These are phyloP conservation scores for Trebouxiophyceae sp. DNA, from an alignment of 163 green algal genomes.

Conservation along the genomic window DNA sequence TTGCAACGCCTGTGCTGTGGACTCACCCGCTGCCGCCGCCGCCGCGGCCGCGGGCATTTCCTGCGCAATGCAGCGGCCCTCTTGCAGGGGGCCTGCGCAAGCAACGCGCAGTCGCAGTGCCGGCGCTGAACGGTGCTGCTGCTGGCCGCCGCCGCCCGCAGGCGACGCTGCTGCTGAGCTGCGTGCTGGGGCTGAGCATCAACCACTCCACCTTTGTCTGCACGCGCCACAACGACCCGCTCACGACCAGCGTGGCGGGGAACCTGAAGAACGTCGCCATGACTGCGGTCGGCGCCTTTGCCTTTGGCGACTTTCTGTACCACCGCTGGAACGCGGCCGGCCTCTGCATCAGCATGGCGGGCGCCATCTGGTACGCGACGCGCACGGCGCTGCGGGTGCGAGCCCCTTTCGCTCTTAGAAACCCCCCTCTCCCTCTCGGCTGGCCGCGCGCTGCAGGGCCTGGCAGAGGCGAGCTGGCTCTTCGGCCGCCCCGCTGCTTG, in stretches of 20 bases:
- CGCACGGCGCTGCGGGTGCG: constrained; percentile 42
- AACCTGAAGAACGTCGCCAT: constrained; percentile 69
- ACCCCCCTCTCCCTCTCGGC: neutral
- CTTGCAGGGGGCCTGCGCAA: too few relatives aligned
- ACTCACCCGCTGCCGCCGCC: too few relatives aligned
- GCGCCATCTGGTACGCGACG: constrained; percentile 57
- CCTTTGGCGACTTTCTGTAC: constrained; percentile 68
- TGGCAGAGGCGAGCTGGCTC: neutral
- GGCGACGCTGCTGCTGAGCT: constrained; percentile 31
- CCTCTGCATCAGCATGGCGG: constrained; percentile 47
- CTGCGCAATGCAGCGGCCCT: too few relatives aligned
- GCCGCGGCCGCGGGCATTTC: too few relatives aligned
- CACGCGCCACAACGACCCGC: constrained; percentile 62
- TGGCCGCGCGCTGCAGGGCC: neutral
- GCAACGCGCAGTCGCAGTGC: too few relatives aligned
- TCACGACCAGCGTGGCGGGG: constrained; percentile 59
- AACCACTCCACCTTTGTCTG: constrained; percentile 70
- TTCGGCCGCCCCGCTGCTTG: neutral
- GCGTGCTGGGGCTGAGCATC: constrained; percentile 52
- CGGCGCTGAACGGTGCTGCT: too few relatives aligned
- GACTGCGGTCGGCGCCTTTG: constrained; percentile 54
- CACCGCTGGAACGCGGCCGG: constrained; percentile 40
- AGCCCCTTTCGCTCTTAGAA: neutral
- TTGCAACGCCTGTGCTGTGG: too few relatives aligned
- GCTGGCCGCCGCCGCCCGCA: constrained; percentile 1